phyloP scores from a whole-genome alignment of 176 grass and related monocot genomes.

The Phoenix dactylifera region DNA sequence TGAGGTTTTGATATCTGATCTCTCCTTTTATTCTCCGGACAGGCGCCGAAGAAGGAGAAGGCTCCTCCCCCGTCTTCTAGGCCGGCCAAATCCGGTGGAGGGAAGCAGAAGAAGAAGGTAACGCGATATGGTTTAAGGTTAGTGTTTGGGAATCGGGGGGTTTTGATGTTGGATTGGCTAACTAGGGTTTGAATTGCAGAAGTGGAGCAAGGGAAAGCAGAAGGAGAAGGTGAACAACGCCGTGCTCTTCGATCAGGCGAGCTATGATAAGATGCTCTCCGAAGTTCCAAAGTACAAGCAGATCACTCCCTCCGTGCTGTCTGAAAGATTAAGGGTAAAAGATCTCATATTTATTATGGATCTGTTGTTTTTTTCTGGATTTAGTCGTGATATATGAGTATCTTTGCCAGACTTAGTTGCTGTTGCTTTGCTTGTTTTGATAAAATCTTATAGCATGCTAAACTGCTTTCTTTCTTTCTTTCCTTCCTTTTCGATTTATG shows the following conservation, averaged over 20 bases:
- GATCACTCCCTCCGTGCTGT: slow-evolving; percentile 23
- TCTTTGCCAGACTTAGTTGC: no score
- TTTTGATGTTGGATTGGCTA: neutral
- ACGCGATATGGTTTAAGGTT: neutral
- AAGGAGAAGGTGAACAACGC: slow-evolving; percentile 34
- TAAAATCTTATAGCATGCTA: no score
- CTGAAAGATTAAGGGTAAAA: slow-evolving; percentile 23
- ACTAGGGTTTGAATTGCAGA: slow-evolving; percentile 5
- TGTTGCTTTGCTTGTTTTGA: no score
- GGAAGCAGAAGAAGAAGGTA: slow-evolving; percentile 34
- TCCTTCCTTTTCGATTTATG: no score
- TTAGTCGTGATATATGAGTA: no score
- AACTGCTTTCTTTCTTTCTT: no score
- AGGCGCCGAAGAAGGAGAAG: slow-evolving; percentile 30
- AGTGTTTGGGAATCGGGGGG: neutral
- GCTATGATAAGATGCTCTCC: slow-evolving; percentile 23
- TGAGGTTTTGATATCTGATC: no score
- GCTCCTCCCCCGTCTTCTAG: slow-evolving; percentile 22
- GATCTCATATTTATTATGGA: neutral
- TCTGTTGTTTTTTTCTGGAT: no score
- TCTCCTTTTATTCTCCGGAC: neutral
- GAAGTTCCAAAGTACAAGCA: slow-evolving; percentile 29
- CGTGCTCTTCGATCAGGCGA: slow-evolving; percentile 24
- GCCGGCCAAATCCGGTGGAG: slow-evolving; percentile 24
- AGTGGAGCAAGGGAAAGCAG: slow-evolving; percentile 32